These are phyloP conservation scores for Pseudonectria foliicola DNA, from an alignment of 2,329 filamentous ascomycete genomes.

Conservation along the genomic window DNA sequence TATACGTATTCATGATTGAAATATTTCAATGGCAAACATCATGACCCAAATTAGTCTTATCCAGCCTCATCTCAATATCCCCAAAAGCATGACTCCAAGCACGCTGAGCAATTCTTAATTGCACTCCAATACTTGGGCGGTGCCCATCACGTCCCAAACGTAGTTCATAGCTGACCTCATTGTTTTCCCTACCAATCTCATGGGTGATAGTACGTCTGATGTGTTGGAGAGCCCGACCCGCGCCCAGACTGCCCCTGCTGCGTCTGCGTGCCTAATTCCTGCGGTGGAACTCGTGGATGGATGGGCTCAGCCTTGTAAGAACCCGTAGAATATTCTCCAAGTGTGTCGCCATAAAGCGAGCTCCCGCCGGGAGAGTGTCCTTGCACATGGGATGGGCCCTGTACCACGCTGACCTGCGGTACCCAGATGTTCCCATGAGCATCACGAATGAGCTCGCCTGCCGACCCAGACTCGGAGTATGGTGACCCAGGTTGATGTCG, in stretches of 20 bases:
- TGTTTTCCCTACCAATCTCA: conserved; percentile 2
- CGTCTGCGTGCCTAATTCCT: conserved; percentile 15
- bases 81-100: too few relatives aligned
- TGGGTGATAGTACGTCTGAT: conserved; percentile 21
- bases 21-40: too few relatives aligned
- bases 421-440: conserved; percentile 26
- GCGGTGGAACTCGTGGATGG: conserved; percentile 15
- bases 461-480: conserved; percentile 7
- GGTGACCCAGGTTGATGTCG: conserved; percentile 7
- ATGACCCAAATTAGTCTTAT: too few relatives aligned
- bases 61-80: too few relatives aligned
- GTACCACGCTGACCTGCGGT: conserved; percentile 27
- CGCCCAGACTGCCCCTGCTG: conserved; percentile 12
- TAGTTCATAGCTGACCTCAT: too few relatives aligned
- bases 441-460: conserved; percentile 23
- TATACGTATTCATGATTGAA: too few relatives aligned
- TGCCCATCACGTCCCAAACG: too few relatives aligned
- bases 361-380: conserved; percentile 11
- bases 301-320: conserved; percentile 11
- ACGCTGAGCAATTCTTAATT: too few relatives aligned
- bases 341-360: conserved; percentile 12
- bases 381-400: conserved; percentile 11
- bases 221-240: conserved; percentile 7
- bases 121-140: too few relatives aligned
- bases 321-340: background rate